A percentile compares a stretch with the other conserved stretches of the same genome.
Conservation (phyloP, 208 protist species). For the Novymonas esmeraldas region DNA sequence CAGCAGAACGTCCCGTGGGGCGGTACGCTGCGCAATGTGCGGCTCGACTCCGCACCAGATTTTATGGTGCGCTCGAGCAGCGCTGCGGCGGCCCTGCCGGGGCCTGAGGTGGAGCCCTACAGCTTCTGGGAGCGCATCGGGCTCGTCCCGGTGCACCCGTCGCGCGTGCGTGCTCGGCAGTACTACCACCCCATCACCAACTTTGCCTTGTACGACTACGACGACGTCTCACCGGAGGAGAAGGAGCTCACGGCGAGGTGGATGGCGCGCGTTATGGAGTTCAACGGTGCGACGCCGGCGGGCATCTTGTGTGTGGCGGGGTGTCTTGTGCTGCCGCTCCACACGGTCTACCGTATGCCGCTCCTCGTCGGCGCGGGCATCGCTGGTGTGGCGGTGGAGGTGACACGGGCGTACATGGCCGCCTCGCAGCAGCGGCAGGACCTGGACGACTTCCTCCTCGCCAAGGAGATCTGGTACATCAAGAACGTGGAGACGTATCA, state of each 20-base stretch:
- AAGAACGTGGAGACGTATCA: conserved; percentile 92
- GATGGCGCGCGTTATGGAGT: conserved; percentile 86
- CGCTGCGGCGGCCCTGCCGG: conserved; percentile 35
- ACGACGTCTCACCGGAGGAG: conserved; percentile 84
- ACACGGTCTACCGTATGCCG: conserved; percentile 82
- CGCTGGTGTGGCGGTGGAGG: conserved; percentile 71
- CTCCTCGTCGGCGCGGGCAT: conserved; percentile 68
- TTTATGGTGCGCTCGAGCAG: conserved; percentile 27
- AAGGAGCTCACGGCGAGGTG: conserved; percentile 82
- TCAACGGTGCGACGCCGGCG: conserved; percentile 74
- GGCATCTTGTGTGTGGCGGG: conserved; percentile 66
- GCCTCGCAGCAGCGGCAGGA: conserved; percentile 82
- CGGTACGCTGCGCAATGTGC: conserved; percentile 78
- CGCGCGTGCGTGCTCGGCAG: conserved; percentile 79
- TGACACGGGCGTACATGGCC: conserved; percentile 77
- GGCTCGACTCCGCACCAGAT: conserved; percentile 49
- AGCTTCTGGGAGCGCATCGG: conserved; percentile 88
- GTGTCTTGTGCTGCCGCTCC: conserved; percentile 79
- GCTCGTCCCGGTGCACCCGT: conserved; percentile 78
- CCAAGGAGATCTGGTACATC: conserved; percentile 92
- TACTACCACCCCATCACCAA: conserved; percentile 88
- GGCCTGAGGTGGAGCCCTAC: conserved; percentile 87
- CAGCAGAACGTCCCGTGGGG: conserved; percentile 39
- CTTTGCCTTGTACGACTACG: conserved; percentile 89
- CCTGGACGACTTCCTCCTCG: conserved; percentile 85